Evolutionary conservation across 2,329 filamentous ascomycete species (phyloP).

Genomic region (Pseudogymnoascus sp.): DNA sequence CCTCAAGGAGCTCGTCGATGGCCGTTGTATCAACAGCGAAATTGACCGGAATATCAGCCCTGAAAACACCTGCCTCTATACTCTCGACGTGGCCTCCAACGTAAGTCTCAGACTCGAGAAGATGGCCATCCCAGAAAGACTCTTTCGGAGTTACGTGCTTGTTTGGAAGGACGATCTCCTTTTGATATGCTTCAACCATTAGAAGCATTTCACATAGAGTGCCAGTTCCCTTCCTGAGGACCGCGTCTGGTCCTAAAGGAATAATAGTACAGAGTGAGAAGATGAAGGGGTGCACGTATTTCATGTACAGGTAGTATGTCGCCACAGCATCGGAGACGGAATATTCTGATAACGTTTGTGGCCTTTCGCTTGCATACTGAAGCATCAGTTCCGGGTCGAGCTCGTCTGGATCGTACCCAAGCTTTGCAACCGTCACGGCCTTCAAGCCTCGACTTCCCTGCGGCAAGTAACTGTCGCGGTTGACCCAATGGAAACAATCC

Average conservation of each 20-base stretch:
- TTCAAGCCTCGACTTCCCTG: slow-evolving; percentile 96
- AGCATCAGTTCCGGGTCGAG: slow-evolving; percentile 97
- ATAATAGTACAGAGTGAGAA: slow-evolving; percentile 97
- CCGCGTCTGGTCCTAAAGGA: slow-evolving; percentile 85
- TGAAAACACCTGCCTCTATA: slow-evolving; percentile 96
- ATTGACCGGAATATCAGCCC: slow-evolving; percentile 88
- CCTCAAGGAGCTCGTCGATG: slow-evolving; percentile 76
- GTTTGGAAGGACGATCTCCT: slow-evolving; percentile 87
- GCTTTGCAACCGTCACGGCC: slow-evolving; percentile 93
- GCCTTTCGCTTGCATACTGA: slow-evolving; percentile 77
- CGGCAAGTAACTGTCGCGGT: slow-evolving; percentile 93
- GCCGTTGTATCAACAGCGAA: slow-evolving; percentile 85
- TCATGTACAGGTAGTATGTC: slow-evolving; percentile 99
- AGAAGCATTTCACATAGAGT: slow-evolving; percentile 99
- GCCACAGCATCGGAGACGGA: slow-evolving; percentile 98
- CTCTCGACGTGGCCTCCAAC: slow-evolving; percentile 98
- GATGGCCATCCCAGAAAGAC: slow-evolving; percentile 91
- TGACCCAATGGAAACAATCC: slow-evolving; percentile 99
- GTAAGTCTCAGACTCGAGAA: slow-evolving; percentile 95
- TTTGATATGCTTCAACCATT: slow-evolving; percentile 95
- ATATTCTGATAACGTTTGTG: slow-evolving; percentile 92
- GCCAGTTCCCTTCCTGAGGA: slow-evolving; percentile 88
- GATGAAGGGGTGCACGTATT: slow-evolving; percentile 99
- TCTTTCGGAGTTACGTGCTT: slow-evolving; percentile 90
- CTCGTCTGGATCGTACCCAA: slow-evolving; percentile 97